These are phyloP conservation scores for Earliella scabrosa DNA, from an alignment of 1,284 basidiomycete species.

Conservation along the genomic window DNA sequence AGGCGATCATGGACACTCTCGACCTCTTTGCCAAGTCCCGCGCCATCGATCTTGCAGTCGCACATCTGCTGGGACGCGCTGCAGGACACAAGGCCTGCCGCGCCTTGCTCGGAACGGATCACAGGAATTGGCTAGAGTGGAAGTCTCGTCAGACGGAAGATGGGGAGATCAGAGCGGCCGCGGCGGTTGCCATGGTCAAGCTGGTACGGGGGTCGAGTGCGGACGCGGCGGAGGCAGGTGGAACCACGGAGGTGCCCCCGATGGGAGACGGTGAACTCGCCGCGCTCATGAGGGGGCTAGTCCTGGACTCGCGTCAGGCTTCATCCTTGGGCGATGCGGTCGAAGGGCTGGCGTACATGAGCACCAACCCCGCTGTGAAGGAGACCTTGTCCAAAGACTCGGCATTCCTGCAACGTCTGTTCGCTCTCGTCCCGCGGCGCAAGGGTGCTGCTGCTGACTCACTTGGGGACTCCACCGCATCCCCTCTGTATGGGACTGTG, in stretches of 20 bases:
- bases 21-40: slow-evolving; percentile 60
- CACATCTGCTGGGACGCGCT: slow-evolving; percentile 75
- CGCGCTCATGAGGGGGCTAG: slow-evolving; percentile 58
- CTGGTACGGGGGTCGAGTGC: slow-evolving; percentile 60
- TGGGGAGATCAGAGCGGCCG: slow-evolving; percentile 56
- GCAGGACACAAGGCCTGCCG: slow-evolving; percentile 75
- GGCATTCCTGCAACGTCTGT: slow-evolving; percentile 63
- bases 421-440: slow-evolving; percentile 59
- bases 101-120: slow-evolving; percentile 56
- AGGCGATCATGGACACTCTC: slow-evolving; percentile 64
- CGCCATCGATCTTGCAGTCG: slow-evolving; percentile 55
- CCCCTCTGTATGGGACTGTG: slow-evolving; percentile 77
- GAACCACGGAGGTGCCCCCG: slow-evolving; percentile 35
- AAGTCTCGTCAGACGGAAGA: slow-evolving; percentile 55
- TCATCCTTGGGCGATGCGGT: slow-evolving; percentile 64
- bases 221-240: slow-evolving; percentile 46
- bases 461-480: slow-evolving; percentile 42
- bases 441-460: slow-evolving; percentile 38
- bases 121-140: slow-evolving; percentile 63
- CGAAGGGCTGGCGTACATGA: slow-evolving; percentile 86
- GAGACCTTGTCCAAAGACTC: slow-evolving; percentile 61
- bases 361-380: slow-evolving; percentile 67
- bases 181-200: slow-evolving; percentile 81
- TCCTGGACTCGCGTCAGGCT: slow-evolving; percentile 45
- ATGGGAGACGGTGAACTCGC: slow-evolving; percentile 53